Base-by-base conservation (phyloP, 805 yeast species). In the Wickerhamiella shivajii region DNA sequence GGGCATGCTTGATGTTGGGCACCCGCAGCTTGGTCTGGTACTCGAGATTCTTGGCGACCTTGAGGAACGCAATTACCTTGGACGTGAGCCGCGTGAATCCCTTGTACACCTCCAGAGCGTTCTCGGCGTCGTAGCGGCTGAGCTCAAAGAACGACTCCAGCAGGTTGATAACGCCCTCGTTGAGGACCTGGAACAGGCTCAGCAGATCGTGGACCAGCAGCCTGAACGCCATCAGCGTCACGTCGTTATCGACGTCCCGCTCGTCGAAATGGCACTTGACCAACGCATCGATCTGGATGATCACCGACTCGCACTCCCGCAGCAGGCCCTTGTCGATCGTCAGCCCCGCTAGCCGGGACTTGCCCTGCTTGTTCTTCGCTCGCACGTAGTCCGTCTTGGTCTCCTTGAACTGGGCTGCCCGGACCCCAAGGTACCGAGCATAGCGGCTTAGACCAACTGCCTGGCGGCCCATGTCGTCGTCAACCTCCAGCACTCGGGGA, bases 1-100 rank as follows among this genome's bases (percentile, higher is more conserved):
- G 96, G 2, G 97, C 97, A 57, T 90, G 98, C 52, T 81, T 81
- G 40, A 90, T 85, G 10, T 93, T 85, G 23, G 98, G 98, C 21
- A 90, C 93, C 47, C 77, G 85, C 43, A 87, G 61, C 47, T 84
- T 84, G 3, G 96, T 84, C 9, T 84, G 71, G 50, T 74, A 71
- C 55, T 81, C 94, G 43, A 81, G 63, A 52, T 77, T 83, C 51
- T 90, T 87, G 4, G 97, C 98, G 11, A 77, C 73, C 46, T 92
- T 72, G 48, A 90, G 64, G 55, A 78, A 90, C 44, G 74, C 76
- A 18, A 90, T 90, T 7, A 87, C 97, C 50, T 74, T 76, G 34
- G 74, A 74, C 3, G 97, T 90, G 51, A 83, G 72, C 39, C 72
- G 76, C 24, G 84, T 92, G 56, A 90, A 90, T 39, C 65, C 68